phyloP scores from a whole-genome alignment of 148 eudicot genomes.

The Persicaria tinctoria region DNA sequence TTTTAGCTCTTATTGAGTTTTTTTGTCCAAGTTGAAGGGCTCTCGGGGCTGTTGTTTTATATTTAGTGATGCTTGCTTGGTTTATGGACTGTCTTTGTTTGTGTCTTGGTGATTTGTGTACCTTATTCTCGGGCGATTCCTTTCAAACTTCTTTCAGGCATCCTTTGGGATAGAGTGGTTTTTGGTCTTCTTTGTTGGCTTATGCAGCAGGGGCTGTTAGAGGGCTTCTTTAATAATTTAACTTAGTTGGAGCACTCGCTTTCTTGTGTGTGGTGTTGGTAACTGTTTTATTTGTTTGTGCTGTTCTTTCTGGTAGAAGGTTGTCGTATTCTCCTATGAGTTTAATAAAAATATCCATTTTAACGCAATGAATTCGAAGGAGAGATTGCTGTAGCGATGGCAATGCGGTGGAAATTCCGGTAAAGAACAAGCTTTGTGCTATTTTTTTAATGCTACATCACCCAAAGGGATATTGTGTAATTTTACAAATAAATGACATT shows the following conservation, averaged over 20 bases:
- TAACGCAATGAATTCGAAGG: not conserved
- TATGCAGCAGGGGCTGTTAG: not conserved
- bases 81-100: not conserved
- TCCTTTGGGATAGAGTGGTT: not conserved
- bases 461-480: not conserved
- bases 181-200: not conserved
- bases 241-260: not conserved
- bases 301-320: not conserved
- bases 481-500: not conserved
- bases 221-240: not conserved
- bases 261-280: not conserved
- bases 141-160: not conserved
- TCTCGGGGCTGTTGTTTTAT: not conserved
- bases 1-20: not conserved
- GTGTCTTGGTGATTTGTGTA: not conserved
- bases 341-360: not conserved
- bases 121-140: not conserved
- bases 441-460: not conserved
- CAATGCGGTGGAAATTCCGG: not conserved
- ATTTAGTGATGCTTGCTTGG: not conserved
- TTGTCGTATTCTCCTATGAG: not conserved
- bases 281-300: not conserved
- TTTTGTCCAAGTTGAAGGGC: not conserved
- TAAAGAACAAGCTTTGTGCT: not conserved
- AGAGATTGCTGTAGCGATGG: not conserved